Evolutionary conservation across 192 early-diverging fungal genomes (phyloP), one percentile per base, ranked within the genome.

Genomic region (Coemansia sp.): DNA sequence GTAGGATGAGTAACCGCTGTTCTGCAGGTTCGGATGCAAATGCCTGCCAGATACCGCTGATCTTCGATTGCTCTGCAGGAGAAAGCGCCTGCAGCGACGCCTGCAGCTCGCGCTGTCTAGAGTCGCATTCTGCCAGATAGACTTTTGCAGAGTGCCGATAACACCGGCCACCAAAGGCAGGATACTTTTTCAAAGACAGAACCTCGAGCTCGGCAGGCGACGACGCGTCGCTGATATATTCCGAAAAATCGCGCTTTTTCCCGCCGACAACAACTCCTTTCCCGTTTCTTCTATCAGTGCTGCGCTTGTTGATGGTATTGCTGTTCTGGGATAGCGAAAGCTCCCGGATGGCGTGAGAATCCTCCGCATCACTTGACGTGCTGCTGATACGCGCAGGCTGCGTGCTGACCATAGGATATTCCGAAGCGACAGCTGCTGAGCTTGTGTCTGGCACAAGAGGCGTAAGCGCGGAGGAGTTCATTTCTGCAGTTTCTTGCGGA

Each of bases 11-110:
- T 59, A 84, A 63, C 25, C 92, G 88, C 61, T 83, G 85, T 51
- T 84, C 72, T 7, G 89, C 79, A 10, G 89, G 82, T 51, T 89
- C 87, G 2, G 87, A 86, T 28, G 86, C 86, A 69, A 92, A 93
- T 31, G 81, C 65, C 4, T 85, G 81, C 90, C 89, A 92, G 46
- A 91, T 88, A 21, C 84, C 84, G 26, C 84, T 87, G 63, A 93
- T 87, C 45, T 84, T 87, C 13, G 75, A 71, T 63, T 86, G 85
- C 59, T 87, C 89, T 12, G 67, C 56, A 37, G 68, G 70, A 31
- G 85, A 86, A 21, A 93, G 75, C 26, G 76, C 79, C 51, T 79
- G 80, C 61, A 91, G 82, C 67, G 88, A 83, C 81, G 85, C 49
- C 26, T 81, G 72, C 59, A 84, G 72, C 62, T 79, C 64, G 16